Base-by-base conservation (phyloP, 345 rosid species). In the Lepidium didymum region DNA sequence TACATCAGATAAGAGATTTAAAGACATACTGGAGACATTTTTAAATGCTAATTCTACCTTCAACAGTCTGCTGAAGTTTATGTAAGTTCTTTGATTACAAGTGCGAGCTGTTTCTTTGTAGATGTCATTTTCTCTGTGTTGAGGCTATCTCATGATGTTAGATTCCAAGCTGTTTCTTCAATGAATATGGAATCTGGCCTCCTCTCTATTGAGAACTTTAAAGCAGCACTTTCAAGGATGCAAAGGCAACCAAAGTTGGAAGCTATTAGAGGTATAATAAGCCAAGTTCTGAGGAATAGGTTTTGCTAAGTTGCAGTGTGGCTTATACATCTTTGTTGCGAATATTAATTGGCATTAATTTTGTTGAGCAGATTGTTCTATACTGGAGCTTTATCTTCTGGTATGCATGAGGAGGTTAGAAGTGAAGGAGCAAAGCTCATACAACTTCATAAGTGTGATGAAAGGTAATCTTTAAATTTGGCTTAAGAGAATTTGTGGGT, bases 401-500 rank as follows among this genome's bases (percentile, higher is more conserved):
- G 91, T 86, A 27, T 90, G 88, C 80, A 88, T 87, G 95, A 91
- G 81, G 80, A 84, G 96, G 65, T 66, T 91, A 78, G 99, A 93
- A 83, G 79, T 78, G 64, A 88, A 88, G 72, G 97, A 90, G 79
- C 92, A 91, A 80, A 87, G 37, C 68, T 83, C 95, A 6, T 90
- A 90, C 80, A 90, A 86, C 84, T 88, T 88, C 78, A 80, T 51
- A 72, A 81, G 96, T 14, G 83, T 88, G 52, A 93, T 93, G 92
- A 86, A 86, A 88, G 98, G 96, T 93, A 46, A 61, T 25, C 41
- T 64, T 15, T 59, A 8, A 7, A 29, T 52, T 55, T 53, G 63
- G 52, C 45, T 53, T 60, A 42, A 43, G 29, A 38, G 29, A 68
- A 56, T 21, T 56, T 68, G 64, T 1, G 6, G 29, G 35, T 54